These are phyloP conservation scores for Aspergillus ochraceoroseus DNA, from an alignment of 2,329 filamentous ascomycete species.

Conservation along the genomic window DNA sequence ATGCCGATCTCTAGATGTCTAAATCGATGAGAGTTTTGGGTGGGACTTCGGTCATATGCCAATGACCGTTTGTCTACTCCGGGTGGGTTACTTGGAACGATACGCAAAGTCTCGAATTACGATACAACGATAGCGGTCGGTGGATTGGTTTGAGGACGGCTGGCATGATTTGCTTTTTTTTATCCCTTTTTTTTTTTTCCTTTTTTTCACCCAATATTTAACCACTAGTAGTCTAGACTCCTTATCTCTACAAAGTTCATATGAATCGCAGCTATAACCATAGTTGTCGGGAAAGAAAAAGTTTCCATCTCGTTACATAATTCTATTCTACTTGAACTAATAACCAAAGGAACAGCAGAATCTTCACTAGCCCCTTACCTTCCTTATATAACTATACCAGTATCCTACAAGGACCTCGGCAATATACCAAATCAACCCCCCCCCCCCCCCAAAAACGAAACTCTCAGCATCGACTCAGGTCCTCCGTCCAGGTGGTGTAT, in stretches of 20 bases:
- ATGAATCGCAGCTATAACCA: constrained; percentile 15
- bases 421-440: no score
- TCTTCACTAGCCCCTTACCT: no score
- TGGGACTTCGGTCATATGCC: constrained; percentile 7
- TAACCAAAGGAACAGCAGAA: background rate
- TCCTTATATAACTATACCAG: no score
- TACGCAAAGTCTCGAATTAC: constrained; percentile 32
- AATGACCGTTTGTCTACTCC: constrained; percentile 11
- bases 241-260: constrained; percentile 21
- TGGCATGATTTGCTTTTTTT: constrained; percentile 35
- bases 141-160: constrained; percentile 31
- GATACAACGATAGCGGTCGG: constrained; percentile 37
- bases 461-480: no score
- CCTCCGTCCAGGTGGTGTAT: no score
- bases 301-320: constrained; percentile 8
- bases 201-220: constrained; percentile 23
- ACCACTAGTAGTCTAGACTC: constrained; percentile 28
- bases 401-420: no score
- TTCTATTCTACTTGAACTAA: background rate
- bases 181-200: constrained; percentile 10
- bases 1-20: constrained; percentile 54
- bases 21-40: constrained; percentile 13
- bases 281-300: constrained; percentile 13
- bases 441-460: no score
- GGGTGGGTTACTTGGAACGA: constrained; percentile 19